phyloP scores from a whole-genome alignment of 129 eudicot species.

The Flaveria ramosissima region DNA sequence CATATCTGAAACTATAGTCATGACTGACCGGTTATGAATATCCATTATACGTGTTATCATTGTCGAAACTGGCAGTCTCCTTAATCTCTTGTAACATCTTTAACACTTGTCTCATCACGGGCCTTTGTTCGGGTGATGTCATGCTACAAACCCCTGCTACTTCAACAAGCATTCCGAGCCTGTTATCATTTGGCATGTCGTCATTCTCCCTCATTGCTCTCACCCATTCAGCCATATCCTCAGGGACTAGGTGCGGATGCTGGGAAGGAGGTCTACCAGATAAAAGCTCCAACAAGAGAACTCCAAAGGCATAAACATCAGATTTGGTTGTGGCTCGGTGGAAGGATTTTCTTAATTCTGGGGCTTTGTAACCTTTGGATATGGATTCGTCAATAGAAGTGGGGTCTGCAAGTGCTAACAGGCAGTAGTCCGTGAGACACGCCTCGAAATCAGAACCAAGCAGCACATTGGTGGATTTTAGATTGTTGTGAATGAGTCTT shows the following conservation, averaged over 20 bases:
- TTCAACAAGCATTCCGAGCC: conserved; percentile 78
- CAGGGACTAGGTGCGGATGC: conserved; percentile 73
- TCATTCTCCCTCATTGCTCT: conserved; percentile 73
- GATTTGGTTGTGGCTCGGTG: conserved; percentile 55
- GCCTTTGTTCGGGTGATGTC: conserved; percentile 89
- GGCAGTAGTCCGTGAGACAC: conserved; percentile 79
- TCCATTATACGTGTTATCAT: conserved; percentile 38
- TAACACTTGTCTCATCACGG: conserved; percentile 81
- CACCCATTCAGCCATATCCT: conserved; percentile 81
- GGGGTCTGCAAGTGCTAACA: conserved; percentile 56
- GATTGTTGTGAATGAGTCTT: conserved; percentile 72
- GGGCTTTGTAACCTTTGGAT: conserved; percentile 62
- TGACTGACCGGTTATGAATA: conserved; percentile 33
- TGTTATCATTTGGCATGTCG: conserved; percentile 56
- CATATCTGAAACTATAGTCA: conserved; percentile 19
- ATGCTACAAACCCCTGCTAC: conserved; percentile 73
- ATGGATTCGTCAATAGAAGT: conserved; percentile 52
- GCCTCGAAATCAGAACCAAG: conserved; percentile 92
- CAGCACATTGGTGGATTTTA: conserved; percentile 80
- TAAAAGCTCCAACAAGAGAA: conserved; percentile 76
- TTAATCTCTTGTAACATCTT: conserved; percentile 81
- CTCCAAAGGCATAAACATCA: conserved; percentile 83
- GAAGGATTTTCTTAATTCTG: conserved; percentile 60
- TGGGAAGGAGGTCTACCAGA: conserved; percentile 80
- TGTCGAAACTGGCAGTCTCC: conserved; percentile 61